Evolutionary conservation across 2,329 filamentous ascomycete genomes (phyloP).

Genomic region (Clonostachys sp.): DNA sequence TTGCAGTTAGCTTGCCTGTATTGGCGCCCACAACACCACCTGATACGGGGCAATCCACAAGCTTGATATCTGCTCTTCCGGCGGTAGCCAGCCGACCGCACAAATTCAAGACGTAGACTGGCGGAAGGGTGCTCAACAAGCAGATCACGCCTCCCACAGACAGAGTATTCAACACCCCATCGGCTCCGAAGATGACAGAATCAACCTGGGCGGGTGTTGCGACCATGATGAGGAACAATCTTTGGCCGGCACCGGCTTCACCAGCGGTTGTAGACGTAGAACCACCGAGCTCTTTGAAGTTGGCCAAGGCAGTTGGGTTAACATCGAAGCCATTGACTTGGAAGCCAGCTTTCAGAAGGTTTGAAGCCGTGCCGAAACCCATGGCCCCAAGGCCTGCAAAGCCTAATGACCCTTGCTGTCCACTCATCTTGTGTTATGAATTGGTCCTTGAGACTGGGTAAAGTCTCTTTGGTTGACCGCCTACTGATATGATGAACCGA

Average conservation of each 20-base stretch:
- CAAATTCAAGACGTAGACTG: constrained; percentile 62
- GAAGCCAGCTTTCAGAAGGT: constrained; percentile 64
- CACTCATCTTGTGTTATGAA: too few species aligned
- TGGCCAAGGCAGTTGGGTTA: constrained; percentile 60
- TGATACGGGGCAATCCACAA: constrained; percentile 29
- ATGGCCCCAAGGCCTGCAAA: constrained; percentile 77
- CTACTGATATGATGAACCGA: too few species aligned
- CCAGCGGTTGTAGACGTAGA: constrained; percentile 52
- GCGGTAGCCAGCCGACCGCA: constrained; percentile 47
- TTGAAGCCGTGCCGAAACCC: constrained; percentile 77
- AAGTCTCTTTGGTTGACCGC: too few species aligned
- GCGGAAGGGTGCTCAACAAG: constrained; percentile 67
- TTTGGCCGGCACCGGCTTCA: constrained; percentile 54
- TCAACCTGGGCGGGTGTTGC: constrained; percentile 67
- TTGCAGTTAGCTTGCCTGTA: constrained; percentile 61
- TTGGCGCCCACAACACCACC: constrained; percentile 34
- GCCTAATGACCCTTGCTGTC: constrained; percentile 17
- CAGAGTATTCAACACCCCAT: constrained; percentile 42
- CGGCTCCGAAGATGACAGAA: constrained; percentile 55
- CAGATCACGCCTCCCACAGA: constrained; percentile 56
- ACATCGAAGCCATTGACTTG: constrained; percentile 68
- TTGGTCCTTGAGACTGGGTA: too few species aligned
- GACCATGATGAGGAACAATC: constrained; percentile 69
- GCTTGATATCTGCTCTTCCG: constrained; percentile 52
- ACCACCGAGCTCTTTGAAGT: constrained; percentile 60